Conservation (phyloP, 257 asterid genomes). For the Nicotiana tabacum region DNA sequence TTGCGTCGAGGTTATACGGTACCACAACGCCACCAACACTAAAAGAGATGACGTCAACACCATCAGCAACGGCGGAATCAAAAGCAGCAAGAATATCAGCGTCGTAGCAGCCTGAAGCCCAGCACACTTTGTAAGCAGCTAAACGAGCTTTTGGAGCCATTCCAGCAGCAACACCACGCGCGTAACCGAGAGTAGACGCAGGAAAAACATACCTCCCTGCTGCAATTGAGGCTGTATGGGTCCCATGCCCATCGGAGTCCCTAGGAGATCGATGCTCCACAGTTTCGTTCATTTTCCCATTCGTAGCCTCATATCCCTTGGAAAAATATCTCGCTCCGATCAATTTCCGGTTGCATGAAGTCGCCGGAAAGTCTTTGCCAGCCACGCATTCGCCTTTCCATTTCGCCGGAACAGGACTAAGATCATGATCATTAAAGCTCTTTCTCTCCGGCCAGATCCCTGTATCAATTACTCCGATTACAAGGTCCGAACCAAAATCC, state of each 20-base stretch:
- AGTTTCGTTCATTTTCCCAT: constrained; percentile 71
- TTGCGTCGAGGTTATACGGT: constrained; percentile 74
- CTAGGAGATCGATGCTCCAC: constrained; percentile 67
- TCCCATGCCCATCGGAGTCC: constrained; percentile 90
- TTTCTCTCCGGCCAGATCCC: constrained; percentile 98
- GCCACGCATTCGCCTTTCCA: constrained; percentile 73
- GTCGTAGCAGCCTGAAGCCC: constrained; percentile 83
- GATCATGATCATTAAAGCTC: constrained; percentile 63
- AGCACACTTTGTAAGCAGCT: constrained; percentile 83
- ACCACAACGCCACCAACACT: constrained; percentile 86
- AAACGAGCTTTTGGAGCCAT: constrained; percentile 95
- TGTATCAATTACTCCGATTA: constrained; percentile 76
- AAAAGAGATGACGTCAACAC: constrained; percentile 81
- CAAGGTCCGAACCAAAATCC: constrained; percentile 90
- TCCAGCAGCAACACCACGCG: constrained; percentile 87
- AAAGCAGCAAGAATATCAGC: constrained; percentile 89
- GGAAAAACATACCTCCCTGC: constrained; percentile 87
- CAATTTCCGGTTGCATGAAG: constrained; percentile 66
- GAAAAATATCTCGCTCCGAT: constrained; percentile 76
- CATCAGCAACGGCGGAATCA: constrained; percentile 77
- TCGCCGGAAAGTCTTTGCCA: constrained; percentile 46
- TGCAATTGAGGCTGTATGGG: constrained; percentile 95
- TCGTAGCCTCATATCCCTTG: constrained; percentile 62
- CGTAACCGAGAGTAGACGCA: constrained; percentile 79
- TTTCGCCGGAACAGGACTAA: constrained; percentile 57